A percentile compares a stretch with the other conserved stretches of the same genome.
phyloP scores from a whole-genome alignment of 208 protist genomes.

The Trypanosomatidae sp. region DNA sequence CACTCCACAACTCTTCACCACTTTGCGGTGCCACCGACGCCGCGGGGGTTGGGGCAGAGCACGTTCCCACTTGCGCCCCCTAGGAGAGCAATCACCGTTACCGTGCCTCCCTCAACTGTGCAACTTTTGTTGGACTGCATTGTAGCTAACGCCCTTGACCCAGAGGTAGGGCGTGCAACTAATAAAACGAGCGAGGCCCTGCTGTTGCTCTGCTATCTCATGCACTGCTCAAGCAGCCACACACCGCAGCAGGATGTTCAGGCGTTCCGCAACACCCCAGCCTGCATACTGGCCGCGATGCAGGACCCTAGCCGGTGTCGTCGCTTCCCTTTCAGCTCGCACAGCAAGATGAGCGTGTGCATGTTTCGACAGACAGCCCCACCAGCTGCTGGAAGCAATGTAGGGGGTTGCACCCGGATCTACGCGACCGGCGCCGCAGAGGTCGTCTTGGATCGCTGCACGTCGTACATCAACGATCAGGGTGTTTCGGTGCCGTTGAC shows the following conservation, averaged over 20 bases:
- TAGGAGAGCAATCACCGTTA: slow-evolving; percentile 11
- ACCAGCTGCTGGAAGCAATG: neutral
- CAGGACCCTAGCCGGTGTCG: slow-evolving; percentile 45
- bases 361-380: slow-evolving; percentile 33
- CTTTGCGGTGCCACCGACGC: neutral
- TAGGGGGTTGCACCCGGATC: slow-evolving; percentile 26
- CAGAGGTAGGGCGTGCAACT: slow-evolving; percentile 44
- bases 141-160: slow-evolving; percentile 57
- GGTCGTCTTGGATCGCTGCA: slow-evolving; percentile 52
- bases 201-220: slow-evolving; percentile 35
- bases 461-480: slow-evolving; percentile 33
- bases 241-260: slow-evolving; percentile 11
- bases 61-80: neutral
- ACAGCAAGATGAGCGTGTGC: slow-evolving; percentile 68
- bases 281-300: slow-evolving; percentile 34
- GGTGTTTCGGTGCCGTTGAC: slow-evolving; percentile 41
- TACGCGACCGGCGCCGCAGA: slow-evolving; percentile 75
- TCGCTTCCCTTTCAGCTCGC: slow-evolving; percentile 74
- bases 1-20: neutral
- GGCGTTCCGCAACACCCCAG: slow-evolving; percentile 21
- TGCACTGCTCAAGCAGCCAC: slow-evolving; percentile 7
- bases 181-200: slow-evolving; percentile 81
- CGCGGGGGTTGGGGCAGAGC: slow-evolving; percentile 3
- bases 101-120: slow-evolving; percentile 28
- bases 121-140: slow-evolving; percentile 65